Base-by-base conservation (phyloP, 1,284 basidiomycete species). In the Sporisorium graminicola region DNA sequence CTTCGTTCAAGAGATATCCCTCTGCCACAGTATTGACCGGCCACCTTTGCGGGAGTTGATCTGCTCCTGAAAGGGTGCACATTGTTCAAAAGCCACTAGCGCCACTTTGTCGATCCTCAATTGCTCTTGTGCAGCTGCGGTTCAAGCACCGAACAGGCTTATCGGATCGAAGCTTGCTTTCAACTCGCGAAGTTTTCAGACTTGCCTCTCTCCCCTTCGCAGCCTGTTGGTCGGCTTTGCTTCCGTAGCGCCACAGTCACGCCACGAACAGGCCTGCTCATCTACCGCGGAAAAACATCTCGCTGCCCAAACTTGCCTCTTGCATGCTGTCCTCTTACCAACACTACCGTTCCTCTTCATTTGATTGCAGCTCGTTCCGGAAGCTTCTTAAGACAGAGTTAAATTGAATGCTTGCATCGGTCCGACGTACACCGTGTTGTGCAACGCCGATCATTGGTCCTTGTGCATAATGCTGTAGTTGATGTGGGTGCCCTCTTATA, bases 31-130 rank as follows among this genome's bases (percentile, higher is more conserved):
- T n/a, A n/a, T n/a, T n/a, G n/a, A n/a, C n/a, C n/a, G n/a, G n/a
- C n/a, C n/a, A n/a, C n/a, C n/a, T n/a, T n/a, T n/a, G n/a, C n/a
- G n/a, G n/a, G n/a, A n/a, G n/a, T n/a, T n/a, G n/a, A n/a, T n/a
- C n/a, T n/a, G n/a, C n/a, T n/a, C n/a, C n/a, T n/a, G n/a, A n/a
- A n/a, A n/a, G n/a, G n/a, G n/a, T n/a, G n/a, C n/a, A n/a, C n/a
- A n/a, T n/a, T n/a, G n/a, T n/a, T n/a, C n/a, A n/a, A n/a, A n/a
- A n/a, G n/a, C n/a, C n/a, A n/a, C n/a, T n/a, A n/a, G n/a, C n/a
- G 47, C 47, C 47, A 49, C 47, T 49, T 49, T 49, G 47, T 29
- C 47, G 47, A 49, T 49, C 47, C 18, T 31, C 27, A 14, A 27
- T n/a, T 29, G 47, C 47, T 26, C 18, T n/a, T 12, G 37, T 37